Base-by-base conservation (phyloP, 2,329 filamentous ascomycete genomes). In the Colletotrichum sp. region DNA sequence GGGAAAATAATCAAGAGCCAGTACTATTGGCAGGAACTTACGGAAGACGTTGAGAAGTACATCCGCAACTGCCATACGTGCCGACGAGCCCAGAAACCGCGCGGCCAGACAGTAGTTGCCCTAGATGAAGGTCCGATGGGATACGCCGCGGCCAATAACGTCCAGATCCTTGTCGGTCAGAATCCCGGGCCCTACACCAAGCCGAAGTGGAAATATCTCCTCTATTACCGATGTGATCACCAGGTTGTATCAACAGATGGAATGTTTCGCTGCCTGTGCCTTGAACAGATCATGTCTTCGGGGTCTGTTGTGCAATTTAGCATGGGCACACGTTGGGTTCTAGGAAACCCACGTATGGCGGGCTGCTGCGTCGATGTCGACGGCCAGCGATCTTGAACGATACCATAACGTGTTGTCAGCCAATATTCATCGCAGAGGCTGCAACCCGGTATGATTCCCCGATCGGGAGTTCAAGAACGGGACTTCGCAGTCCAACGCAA, bases 401-500 rank as follows among this genome's bases (percentile, higher is more conserved):
- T 43, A 10, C 18, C 18, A n/a, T 43, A n/a, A 43, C 16, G 16
- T 43, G 18, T 6, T 43, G 9, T 43, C 39, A 43, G 18, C 18
- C 39, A n/a, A n/a, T 43, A n/a, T 43, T n/a, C 39, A n/a, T 43
- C 18, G 39, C 39, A 43, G 39, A n/a, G 39, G 39, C 39, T n/a
- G 39, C 18, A 43, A 43, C 18, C 39, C 2, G 1, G 39, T n/a
- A 43, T 43, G 39, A n/a, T 43, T 43, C 5, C 39, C 39, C 39
- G 39, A 6, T 2, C 18, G 39, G 18, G 16, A 39, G 0, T 1
- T 0, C 39, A 43, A 43, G 9, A 43, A 43, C 8, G 16, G 4
- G 8, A 1, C 0, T 43, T 1, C 39, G 9, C 39, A n/a, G 8
- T 43, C 16, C 5, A 10, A 43, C 39, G 4, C 4, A 3, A 3